A percentile compares a stretch with the other conserved stretches of the same genome.
Evolutionary conservation across 2,329 filamentous ascomycete genomes (phyloP).

Genomic region (Furcasterigmium furcatum): DNA sequence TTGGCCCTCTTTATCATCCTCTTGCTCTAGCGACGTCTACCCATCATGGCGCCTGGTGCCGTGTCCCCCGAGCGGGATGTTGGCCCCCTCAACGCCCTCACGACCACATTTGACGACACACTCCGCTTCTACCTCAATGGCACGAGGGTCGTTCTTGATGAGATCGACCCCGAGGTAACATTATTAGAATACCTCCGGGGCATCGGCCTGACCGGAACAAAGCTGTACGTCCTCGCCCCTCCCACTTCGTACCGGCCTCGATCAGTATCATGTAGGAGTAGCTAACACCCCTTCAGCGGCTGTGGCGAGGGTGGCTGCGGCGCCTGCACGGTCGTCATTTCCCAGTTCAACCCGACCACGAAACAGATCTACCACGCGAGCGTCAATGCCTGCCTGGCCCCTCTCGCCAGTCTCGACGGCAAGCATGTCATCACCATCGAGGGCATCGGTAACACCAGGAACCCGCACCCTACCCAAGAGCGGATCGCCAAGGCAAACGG

Average conservation of each 20-base stretch:
- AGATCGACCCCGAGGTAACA: constrained; percentile 87
- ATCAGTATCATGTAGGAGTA: too few relatives aligned
- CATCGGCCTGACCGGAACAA: constrained; percentile 91
- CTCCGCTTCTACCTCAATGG: constrained; percentile 94
- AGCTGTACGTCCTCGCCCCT: constrained; percentile 53
- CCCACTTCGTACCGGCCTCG: not conserved
- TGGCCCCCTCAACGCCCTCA: constrained; percentile 49
- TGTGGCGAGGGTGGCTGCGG: constrained; percentile 97
- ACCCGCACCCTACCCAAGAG: constrained; percentile 86
- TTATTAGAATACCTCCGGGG: constrained; percentile 90
- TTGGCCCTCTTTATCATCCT: not conserved
- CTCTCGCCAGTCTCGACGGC: constrained; percentile 87
- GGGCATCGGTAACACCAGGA: constrained; percentile 85
- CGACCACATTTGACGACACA: constrained; percentile 79
- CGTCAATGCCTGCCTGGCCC: constrained; percentile 93
- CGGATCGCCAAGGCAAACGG: constrained; percentile 88
- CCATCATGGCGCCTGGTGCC: constrained; percentile 52
- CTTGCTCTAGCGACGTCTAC: not conserved
- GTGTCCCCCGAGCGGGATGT: constrained; percentile 44
- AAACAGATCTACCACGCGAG: constrained; percentile 93
- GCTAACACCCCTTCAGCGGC: constrained; percentile 44
- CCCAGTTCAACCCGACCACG: constrained; percentile 89
- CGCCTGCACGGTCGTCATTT: constrained; percentile 92
- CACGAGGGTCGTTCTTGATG: constrained; percentile 80
- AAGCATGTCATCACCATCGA: constrained; percentile 99